A percentile compares a stretch with the other conserved stretches of the same genome.
Conservation (phyloP, 1,284 basidiomycete genomes). For the Ceraceosorus guamensis region DNA sequence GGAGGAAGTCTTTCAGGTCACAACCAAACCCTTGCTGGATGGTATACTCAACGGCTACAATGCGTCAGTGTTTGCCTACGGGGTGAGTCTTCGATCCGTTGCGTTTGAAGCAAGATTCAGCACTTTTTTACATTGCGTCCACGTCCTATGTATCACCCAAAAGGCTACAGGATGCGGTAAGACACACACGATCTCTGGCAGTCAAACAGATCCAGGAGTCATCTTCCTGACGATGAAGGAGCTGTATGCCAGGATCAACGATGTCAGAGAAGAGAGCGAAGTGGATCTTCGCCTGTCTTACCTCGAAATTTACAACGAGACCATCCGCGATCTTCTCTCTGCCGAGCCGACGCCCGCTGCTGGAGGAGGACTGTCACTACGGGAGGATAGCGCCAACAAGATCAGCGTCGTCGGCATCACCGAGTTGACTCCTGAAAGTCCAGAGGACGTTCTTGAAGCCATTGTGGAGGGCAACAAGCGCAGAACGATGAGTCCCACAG, state of each 20-base stretch:
- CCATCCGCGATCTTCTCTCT: slow-evolving; percentile 44
- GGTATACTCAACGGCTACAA: slow-evolving; percentile 46
- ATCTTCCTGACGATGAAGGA: slow-evolving; percentile 48
- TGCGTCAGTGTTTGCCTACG: slow-evolving; percentile 47
- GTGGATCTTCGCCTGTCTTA: slow-evolving; percentile 43
- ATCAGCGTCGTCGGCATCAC: slow-evolving; percentile 47
- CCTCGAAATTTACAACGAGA: slow-evolving; percentile 48
- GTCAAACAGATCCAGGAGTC: slow-evolving; percentile 40
- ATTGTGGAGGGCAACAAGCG: slow-evolving; percentile 44
- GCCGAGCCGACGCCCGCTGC: slow-evolving; percentile 34
- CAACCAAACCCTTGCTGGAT: slow-evolving; percentile 40
- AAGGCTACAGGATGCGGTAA: slow-evolving; percentile 48
- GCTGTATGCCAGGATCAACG: slow-evolving; percentile 42
- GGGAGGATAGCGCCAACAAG: slow-evolving; percentile 43
- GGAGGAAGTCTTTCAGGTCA: slow-evolving; percentile 38
- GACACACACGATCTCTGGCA: slow-evolving; percentile 47
- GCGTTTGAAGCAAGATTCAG: background rate
- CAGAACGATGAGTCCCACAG: slow-evolving; percentile 46
- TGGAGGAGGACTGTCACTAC: slow-evolving; percentile 39
- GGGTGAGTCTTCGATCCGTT: slow-evolving; percentile 18
- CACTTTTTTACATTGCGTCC: background rate
- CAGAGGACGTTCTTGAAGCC: slow-evolving; percentile 42
- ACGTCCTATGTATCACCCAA: background rate
- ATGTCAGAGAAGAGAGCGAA: slow-evolving; percentile 34
- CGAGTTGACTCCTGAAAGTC: slow-evolving; percentile 41